These are phyloP conservation scores for Yamadazyma atlantica DNA, from an alignment of 1,139 yeast species.

Conservation along the genomic window DNA sequence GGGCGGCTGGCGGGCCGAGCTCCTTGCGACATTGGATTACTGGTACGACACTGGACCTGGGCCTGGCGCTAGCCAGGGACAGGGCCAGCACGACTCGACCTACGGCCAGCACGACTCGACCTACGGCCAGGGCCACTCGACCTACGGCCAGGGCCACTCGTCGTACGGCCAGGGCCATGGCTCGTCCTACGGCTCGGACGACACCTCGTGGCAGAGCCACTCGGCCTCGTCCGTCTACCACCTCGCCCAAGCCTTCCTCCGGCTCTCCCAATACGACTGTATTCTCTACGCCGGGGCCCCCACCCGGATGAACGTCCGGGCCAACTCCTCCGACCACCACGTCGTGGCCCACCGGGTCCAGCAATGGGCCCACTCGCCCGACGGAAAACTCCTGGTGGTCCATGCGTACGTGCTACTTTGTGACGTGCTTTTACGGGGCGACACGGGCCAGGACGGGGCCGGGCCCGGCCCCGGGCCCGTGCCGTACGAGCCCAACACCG, in stretches of 20 bases:
- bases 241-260: conserved; percentile 63
- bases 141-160: too few relatives aligned
- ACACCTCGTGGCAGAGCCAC: conserved; percentile 12
- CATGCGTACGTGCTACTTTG: conserved; percentile 58
- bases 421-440: conserved; percentile 57
- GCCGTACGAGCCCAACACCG: conserved; percentile 47
- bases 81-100: too few relatives aligned
- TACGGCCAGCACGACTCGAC: too few relatives aligned
- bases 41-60: conserved; percentile 56
- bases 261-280: conserved; percentile 66
- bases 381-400: conserved; percentile 37
- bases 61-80: too few relatives aligned
- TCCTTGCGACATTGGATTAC: conserved; percentile 57
- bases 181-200: too few relatives aligned
- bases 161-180: too few relatives aligned
- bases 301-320: conserved; percentile 67
- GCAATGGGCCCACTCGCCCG: conserved; percentile 40
- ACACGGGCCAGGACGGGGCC: conserved; percentile 36
- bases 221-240: conserved; percentile 51
- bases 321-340: conserved; percentile 48
- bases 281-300: conserved; percentile 77
- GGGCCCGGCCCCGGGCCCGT: conserved; percentile 21
- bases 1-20: too few relatives aligned
- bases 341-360: conserved; percentile 46
- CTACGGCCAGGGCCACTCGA: too few relatives aligned